Percentiles rank a stretch among this genome's conserved stretches.
Evolutionary conservation across 441 rosid species (phyloP).

Genomic region (Populus trichocarpa): DNA sequence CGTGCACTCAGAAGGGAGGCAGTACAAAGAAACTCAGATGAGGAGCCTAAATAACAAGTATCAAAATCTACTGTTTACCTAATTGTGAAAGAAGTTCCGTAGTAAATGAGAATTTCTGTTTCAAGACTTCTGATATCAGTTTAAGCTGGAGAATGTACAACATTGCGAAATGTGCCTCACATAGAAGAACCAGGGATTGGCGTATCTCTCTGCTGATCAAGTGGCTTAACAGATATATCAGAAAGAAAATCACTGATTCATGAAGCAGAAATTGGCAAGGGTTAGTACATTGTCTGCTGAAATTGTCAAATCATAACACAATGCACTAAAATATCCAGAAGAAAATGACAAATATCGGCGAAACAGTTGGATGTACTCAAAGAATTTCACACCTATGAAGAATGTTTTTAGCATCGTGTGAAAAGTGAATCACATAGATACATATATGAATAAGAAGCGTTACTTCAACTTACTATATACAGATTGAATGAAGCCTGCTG

Average conservation of each 20-base stretch:
- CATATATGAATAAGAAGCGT: not conserved
- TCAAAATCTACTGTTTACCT: constrained; percentile 45
- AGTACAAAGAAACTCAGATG: constrained; percentile 7
- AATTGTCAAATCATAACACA: not conserved
- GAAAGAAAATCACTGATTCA: constrained; percentile 85
- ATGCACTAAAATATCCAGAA: not conserved
- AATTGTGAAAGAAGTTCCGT: constrained; percentile 65
- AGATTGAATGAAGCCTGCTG: constrained; percentile 96
- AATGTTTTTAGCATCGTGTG: not conserved
- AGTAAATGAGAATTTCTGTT: constrained; percentile 49
- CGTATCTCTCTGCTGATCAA: constrained; percentile 74
- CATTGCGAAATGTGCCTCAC: constrained; percentile 92
- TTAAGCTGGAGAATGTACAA: constrained; percentile 81
- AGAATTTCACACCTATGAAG: not conserved
- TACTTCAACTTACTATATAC: constrained; percentile 69
- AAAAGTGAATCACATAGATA: not conserved
- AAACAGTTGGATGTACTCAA: not conserved
- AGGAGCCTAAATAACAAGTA: not conserved
- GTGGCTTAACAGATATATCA: constrained; percentile 88
- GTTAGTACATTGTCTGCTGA: not conserved
- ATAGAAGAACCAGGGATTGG: constrained; percentile 75
- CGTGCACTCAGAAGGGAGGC: not conserved
- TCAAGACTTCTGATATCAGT: constrained; percentile 63
- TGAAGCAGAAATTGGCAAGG: constrained; percentile 21
- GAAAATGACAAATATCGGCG: not conserved